phyloP scores from a whole-genome alignment of 139 green algal species.

The Ostreobium quekettii region DNA sequence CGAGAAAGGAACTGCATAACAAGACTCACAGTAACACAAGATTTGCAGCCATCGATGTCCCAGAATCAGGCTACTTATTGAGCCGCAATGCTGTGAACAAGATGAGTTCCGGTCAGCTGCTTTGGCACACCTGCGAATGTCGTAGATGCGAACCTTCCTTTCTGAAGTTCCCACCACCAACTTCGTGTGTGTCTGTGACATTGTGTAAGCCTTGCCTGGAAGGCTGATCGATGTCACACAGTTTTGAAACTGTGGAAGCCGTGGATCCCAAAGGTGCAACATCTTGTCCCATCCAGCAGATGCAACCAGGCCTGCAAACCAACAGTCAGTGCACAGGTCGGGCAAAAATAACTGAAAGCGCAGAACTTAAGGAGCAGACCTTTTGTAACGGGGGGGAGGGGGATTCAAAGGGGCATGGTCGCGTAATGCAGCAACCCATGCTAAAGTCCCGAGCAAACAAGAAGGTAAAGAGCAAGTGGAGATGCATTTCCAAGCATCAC shows the following conservation, averaged over 20 bases:
- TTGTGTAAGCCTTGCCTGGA: slow-evolving; percentile 67
- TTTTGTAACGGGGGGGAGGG: too few species aligned
- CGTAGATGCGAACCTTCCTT: slow-evolving; percentile 71
- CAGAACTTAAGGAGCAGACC: too few species aligned
- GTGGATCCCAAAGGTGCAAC: slow-evolving; percentile 67
- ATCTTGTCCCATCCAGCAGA: slow-evolving; percentile 63
- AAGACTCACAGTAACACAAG: background rate
- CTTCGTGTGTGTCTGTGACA: slow-evolving; percentile 30
- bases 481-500: too few species aligned
- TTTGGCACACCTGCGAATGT: slow-evolving; percentile 49
- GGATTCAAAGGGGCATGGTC: too few species aligned
- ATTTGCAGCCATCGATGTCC: slow-evolving; percentile 5
- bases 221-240: slow-evolving; percentile 37
- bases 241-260: slow-evolving; percentile 21
- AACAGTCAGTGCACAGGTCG: too few species aligned
- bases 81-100: background rate
- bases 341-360: slow-evolving; percentile 7
- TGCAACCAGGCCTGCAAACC: slow-evolving; percentile 45
- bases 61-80: background rate
- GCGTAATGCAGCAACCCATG: too few species aligned
- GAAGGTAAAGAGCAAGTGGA: too few species aligned
- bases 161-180: slow-evolving; percentile 70
- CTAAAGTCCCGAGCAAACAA: too few species aligned
- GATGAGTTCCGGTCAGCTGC: background rate
- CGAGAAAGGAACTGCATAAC: background rate